These are phyloP conservation scores for Chiua virens DNA, from an alignment of 768 basidiomycete genomes.

Conservation along the genomic window DNA sequence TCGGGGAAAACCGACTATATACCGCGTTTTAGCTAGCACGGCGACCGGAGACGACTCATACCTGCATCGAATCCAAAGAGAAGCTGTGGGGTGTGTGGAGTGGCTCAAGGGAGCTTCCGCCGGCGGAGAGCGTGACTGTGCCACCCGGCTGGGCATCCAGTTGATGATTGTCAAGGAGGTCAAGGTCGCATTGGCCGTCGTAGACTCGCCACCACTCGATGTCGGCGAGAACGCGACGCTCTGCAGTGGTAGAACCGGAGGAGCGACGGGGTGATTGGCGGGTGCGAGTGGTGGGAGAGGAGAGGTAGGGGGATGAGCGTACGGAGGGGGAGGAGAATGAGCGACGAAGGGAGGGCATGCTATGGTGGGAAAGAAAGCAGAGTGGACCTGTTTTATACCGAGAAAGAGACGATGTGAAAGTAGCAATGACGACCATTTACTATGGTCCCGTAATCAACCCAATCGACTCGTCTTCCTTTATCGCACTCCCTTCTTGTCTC, in stretches of 20 bases:
- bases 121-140: constrained; percentile 36
- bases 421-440: constrained; percentile 39
- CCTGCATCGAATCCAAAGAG: constrained; percentile 27
- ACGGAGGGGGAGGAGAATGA: constrained; percentile 68
- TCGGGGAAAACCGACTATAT: constrained; percentile 35
- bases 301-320: constrained; percentile 66
- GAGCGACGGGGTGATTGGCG: constrained; percentile 55
- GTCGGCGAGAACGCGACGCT: constrained; percentile 76
- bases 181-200: constrained; percentile 58
- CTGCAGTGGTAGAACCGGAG: constrained; percentile 62
- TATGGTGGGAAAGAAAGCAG: constrained; percentile 35
- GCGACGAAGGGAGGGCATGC: constrained; percentile 79
- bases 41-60: constrained; percentile 3
- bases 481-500: constrained; percentile 51
- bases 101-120: constrained; percentile 39
- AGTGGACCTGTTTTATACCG: constrained; percentile 44
- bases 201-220: constrained; percentile 87
- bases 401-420: background rate
- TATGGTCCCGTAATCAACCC: constrained; percentile 63
- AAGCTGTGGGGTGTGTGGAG: constrained; percentile 35
- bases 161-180: constrained; percentile 31
- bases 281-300: constrained; percentile 35
- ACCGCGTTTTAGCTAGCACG: constrained; percentile 23
- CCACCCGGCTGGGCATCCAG: constrained; percentile 22
- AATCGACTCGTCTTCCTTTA: constrained; percentile 39